phyloP scores from a whole-genome alignment of 768 basidiomycete species.

The Boletus insuetus region DNA sequence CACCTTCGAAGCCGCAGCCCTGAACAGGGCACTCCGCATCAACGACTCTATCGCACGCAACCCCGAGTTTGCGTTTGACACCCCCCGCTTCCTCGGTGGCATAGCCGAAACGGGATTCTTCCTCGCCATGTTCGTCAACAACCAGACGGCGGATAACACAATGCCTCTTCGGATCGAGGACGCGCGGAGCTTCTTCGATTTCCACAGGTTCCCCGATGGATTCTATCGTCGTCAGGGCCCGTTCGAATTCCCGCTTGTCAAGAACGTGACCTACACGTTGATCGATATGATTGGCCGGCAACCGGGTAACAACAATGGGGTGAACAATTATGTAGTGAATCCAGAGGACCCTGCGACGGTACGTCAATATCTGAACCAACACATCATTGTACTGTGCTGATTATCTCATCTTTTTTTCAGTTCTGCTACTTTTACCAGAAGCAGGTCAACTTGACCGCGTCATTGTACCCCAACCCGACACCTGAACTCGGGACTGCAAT shows the following conservation, averaged over 20 bases:
- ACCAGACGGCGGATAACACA: too few species aligned
- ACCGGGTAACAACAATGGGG: constrained; percentile 17
- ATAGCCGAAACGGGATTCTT: too few species aligned
- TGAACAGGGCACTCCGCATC: too few species aligned
- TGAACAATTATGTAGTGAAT: constrained; percentile 10
- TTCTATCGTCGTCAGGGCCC: neutral
- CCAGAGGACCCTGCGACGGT: constrained; percentile 7
- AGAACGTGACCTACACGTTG: neutral
- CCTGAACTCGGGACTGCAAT: neutral
- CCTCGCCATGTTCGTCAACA: too few species aligned
- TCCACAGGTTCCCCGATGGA: too few species aligned
- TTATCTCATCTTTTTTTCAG: neutral
- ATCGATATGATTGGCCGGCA: neutral
- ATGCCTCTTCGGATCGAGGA: too few species aligned
- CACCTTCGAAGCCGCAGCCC: too few species aligned
- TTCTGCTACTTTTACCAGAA: constrained; percentile 16
- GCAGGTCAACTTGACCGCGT: constrained; percentile 13
- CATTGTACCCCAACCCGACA: constrained; percentile 21
- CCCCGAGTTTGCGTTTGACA: too few species aligned
- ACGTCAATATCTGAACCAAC: neutral
- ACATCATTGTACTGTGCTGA: too few species aligned
- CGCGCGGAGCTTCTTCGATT: too few species aligned
- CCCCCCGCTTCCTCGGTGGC: too few species aligned
- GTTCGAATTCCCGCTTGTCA: constrained; percentile 1
- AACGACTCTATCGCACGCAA: too few species aligned